Percentiles rank a stretch among this genome's conserved stretches.
phyloP scores from a whole-genome alignment of 78 protist species.

The Pigoraptor vietnamica region DNA sequence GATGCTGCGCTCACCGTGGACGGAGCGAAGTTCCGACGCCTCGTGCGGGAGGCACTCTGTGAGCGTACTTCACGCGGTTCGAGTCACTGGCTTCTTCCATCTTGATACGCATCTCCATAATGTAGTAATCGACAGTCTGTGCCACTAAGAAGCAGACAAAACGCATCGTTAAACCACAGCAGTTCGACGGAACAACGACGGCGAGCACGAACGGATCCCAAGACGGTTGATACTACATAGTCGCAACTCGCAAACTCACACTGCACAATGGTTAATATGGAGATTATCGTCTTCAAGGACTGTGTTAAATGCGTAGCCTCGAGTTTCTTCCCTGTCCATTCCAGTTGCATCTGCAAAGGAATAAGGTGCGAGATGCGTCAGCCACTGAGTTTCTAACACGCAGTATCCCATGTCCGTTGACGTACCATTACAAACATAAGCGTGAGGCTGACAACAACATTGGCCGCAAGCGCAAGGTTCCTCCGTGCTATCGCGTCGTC shows the following conservation, averaged over 20 bases:
- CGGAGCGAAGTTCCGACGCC: neutral
- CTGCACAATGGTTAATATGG: neutral
- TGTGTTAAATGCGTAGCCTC: neutral
- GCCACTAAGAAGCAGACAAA: neutral
- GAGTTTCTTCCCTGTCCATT: neutral
- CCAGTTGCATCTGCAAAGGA: neutral
- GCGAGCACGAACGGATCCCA: neutral
- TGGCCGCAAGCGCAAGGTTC: neutral
- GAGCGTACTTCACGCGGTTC: neutral
- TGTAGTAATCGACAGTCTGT: neutral
- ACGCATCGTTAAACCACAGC: neutral
- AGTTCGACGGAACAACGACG: neutral
- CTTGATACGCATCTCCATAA: neutral
- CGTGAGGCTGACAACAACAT: neutral
- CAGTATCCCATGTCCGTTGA: neutral
- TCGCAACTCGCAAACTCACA: neutral
- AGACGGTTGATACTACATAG: neutral
- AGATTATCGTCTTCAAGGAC: neutral
- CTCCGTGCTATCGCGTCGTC: neutral
- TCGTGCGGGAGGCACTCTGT: neutral
- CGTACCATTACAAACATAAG: neutral
- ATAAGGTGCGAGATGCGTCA: neutral
- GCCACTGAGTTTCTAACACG: neutral
- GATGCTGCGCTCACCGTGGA: neutral
- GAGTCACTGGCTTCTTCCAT: neutral